These are phyloP conservation scores for Viola odorata DNA, from an alignment of 345 rosid species.

Conservation along the genomic window DNA sequence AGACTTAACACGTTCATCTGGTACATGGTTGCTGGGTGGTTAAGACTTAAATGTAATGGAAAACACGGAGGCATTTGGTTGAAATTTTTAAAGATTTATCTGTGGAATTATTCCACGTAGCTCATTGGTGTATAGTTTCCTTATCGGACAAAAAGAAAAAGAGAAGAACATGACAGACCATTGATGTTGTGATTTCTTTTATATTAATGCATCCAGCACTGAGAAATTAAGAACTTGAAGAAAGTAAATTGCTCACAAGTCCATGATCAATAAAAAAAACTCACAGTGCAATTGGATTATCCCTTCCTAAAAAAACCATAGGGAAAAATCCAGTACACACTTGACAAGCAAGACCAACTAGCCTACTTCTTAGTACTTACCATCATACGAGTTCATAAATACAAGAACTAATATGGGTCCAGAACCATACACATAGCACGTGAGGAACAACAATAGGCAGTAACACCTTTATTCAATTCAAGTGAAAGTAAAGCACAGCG, in stretches of 20 bases:
- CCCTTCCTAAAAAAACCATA: conserved; percentile 19
- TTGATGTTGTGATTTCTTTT: neutral
- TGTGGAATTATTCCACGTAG: too few relatives aligned
- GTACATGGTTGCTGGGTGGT: too few relatives aligned
- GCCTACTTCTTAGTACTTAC: neutral
- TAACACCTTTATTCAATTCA: conserved; percentile 20
- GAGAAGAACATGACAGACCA: neutral
- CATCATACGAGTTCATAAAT: neutral
- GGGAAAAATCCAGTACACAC: conserved; percentile 15
- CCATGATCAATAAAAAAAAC: neutral
- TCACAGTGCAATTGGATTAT: conserved; percentile 2
- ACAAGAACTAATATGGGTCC: neutral
- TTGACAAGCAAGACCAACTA: neutral
- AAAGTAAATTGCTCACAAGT: neutral
- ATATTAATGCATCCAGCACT: neutral
- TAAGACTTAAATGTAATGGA: too few relatives aligned
- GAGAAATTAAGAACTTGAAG: too few relatives aligned
- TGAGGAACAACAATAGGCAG: neutral
- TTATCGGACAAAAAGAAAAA: too few relatives aligned
- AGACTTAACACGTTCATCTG: too few relatives aligned
- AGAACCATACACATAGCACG: conserved; percentile 13
- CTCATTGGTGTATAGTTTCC: too few relatives aligned
- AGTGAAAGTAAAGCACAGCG: neutral
- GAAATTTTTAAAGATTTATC: too few relatives aligned
- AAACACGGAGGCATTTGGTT: too few relatives aligned